A percentile compares a stretch with the other conserved stretches of the same genome.
phyloP scores from a whole-genome alignment of 1,139 yeast genomes.

The Saccharomycopsis hybrid region DNA sequence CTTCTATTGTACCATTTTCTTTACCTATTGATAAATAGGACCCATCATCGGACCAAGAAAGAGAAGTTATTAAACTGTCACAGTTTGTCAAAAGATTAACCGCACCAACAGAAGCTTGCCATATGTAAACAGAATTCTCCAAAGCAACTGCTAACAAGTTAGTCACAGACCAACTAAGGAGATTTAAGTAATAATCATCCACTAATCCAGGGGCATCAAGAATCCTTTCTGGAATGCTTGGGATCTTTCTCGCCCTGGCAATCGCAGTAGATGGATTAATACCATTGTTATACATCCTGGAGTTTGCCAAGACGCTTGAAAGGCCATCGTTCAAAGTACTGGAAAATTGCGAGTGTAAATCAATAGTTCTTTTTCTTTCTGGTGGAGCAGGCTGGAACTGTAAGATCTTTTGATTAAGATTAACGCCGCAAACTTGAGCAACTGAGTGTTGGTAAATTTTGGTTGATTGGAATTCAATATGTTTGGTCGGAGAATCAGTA shows the following conservation, averaged over 20 bases:
- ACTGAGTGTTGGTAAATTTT: constrained; percentile 76
- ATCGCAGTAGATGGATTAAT: constrained; percentile 31
- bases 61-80: constrained; percentile 57
- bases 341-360: constrained; percentile 37
- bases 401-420: constrained; percentile 74
- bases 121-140: constrained; percentile 76
- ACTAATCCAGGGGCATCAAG: constrained; percentile 93
- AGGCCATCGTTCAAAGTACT: constrained; percentile 26
- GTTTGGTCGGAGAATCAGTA: constrained; percentile 42
- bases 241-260: constrained; percentile 55
- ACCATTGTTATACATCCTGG: constrained; percentile 18
- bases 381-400: constrained; percentile 90
- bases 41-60: constrained; percentile 91
- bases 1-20: constrained; percentile 79
- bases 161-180: constrained; percentile 81
- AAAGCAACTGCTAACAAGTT: constrained; percentile 87
- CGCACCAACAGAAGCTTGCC: constrained; percentile 86
- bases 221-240: constrained; percentile 87
- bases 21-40: constrained; percentile 80
- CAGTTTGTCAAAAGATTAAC: constrained; percentile 69
- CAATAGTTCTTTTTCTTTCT: constrained; percentile 44
- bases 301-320: constrained; percentile 12
- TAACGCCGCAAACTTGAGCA: constrained; percentile 91
- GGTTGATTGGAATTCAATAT: constrained; percentile 64
- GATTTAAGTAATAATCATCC: constrained; percentile 86